Percentiles rank a stretch among this genome's conserved stretches.
These are phyloP conservation scores for Puccinia hordei DNA, from an alignment of 1,284 basidiomycete species.

Conservation along the genomic window DNA sequence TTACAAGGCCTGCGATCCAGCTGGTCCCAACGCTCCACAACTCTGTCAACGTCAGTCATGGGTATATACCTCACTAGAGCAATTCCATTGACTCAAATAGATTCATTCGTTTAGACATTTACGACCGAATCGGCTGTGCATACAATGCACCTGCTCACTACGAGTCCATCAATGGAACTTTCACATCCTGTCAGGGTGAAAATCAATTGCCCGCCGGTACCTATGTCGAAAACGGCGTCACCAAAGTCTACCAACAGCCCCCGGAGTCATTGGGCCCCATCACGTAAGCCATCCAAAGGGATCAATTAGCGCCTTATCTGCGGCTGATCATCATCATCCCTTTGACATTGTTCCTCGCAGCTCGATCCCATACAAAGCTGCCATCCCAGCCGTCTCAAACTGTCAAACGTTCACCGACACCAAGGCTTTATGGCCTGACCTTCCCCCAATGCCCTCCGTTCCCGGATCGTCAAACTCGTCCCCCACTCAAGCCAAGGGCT, in stretches of 20 bases:
- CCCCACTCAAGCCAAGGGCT: not conserved
- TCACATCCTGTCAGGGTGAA: slow-evolving; percentile 53
- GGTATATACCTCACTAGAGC: too few relatives aligned
- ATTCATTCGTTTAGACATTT: slow-evolving; percentile 62
- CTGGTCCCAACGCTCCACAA: slow-evolving; percentile 62
- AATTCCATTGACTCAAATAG: too few relatives aligned
- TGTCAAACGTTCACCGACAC: slow-evolving; percentile 66
- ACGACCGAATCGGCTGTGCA: slow-evolving; percentile 70
- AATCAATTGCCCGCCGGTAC: slow-evolving; percentile 53
- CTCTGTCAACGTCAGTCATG: slow-evolving; percentile 60
- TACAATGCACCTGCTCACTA: slow-evolving; percentile 63
- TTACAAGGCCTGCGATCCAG: slow-evolving; percentile 69
- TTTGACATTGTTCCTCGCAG: too few relatives aligned
- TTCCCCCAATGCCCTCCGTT: slow-evolving; percentile 50
- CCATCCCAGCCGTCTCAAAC: slow-evolving; percentile 67
- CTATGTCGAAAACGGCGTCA: slow-evolving; percentile 46
- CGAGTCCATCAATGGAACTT: slow-evolving; percentile 53
- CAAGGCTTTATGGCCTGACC: slow-evolving; percentile 63
- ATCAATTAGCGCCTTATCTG: too few relatives aligned
- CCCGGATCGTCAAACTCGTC: not conserved
- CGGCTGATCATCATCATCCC: too few relatives aligned
- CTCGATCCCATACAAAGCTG: slow-evolving; percentile 68
- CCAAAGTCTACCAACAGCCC: slow-evolving; percentile 65
- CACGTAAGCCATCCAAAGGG: slow-evolving; percentile 52
- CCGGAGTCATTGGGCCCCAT: slow-evolving; percentile 67